phyloP scores from a whole-genome alignment of 352 stramenopile species.

The Albugo laibachii region DNA sequence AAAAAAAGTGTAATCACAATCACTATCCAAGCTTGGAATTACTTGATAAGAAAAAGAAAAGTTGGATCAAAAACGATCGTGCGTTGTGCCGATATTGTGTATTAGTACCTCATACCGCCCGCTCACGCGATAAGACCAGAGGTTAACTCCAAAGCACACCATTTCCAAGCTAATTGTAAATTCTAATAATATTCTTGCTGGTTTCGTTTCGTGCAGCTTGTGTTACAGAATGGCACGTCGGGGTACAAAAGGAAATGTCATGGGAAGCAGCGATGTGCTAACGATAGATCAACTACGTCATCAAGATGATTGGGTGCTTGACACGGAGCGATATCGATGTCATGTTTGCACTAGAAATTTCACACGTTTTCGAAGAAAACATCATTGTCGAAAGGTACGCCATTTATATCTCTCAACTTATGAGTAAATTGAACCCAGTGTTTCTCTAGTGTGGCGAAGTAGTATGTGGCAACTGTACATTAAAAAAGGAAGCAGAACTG shows the following conservation, averaged over 20 bases:
- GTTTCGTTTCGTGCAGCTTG: neutral
- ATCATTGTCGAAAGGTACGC: constrained; percentile 70
- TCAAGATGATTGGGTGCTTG: constrained; percentile 77
- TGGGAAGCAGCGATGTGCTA: constrained; percentile 69
- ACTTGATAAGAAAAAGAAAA: too few relatives aligned
- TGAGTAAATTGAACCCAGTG: neutral
- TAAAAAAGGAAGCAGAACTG: constrained; percentile 75
- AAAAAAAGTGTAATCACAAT: too few relatives aligned
- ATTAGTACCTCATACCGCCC: too few relatives aligned
- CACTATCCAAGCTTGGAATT: too few relatives aligned
- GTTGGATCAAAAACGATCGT: too few relatives aligned
- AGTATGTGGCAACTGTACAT: constrained; percentile 70
- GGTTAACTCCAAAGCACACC: neutral
- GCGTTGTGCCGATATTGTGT: too few relatives aligned
- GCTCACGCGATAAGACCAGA: neutral
- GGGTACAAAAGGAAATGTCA: constrained; percentile 41
- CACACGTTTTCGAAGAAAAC: constrained; percentile 73
- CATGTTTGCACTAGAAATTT: constrained; percentile 81
- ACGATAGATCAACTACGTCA: constrained; percentile 76
- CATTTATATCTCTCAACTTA: neutral
- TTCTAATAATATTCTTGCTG: neutral
- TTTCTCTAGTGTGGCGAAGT: constrained; percentile 56
- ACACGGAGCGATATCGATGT: constrained; percentile 74
- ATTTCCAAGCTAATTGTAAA: neutral
- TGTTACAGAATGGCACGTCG: constrained; percentile 33